A percentile compares a stretch with the other conserved stretches of the same genome.
Evolutionary conservation across 2,329 filamentous ascomycete species (phyloP).

Genomic region (Aspergillus viridinutans): DNA sequence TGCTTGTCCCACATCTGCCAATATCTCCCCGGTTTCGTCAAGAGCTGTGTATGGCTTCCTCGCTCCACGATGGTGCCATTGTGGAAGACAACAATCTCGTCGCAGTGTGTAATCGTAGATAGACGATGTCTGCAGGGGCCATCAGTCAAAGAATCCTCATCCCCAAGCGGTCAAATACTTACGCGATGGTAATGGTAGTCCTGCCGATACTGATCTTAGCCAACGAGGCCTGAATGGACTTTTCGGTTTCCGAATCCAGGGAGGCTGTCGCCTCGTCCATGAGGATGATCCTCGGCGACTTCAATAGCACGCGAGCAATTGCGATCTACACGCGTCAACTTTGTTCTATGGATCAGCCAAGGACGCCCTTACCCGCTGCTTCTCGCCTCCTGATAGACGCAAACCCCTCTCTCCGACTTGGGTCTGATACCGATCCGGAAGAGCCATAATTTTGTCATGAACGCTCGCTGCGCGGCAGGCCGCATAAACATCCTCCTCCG

Average conservation of each 20-base stretch:
- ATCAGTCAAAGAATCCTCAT: too few relatives aligned
- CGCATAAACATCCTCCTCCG: constrained; percentile 55
- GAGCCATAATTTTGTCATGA: constrained; percentile 60
- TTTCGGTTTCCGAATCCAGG: constrained; percentile 45
- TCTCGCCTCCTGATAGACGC: constrained; percentile 50
- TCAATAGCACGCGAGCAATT: constrained; percentile 45
- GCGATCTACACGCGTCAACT: constrained; percentile 17
- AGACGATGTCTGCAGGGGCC: constrained; percentile 16
- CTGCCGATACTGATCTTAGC: constrained; percentile 44
- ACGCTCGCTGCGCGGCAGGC: constrained; percentile 61
- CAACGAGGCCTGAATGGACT: constrained; percentile 45
- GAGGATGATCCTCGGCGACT: constrained; percentile 41
- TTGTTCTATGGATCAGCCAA: too few relatives aligned
- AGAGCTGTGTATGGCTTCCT: neutral
- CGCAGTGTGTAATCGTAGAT: neutral
- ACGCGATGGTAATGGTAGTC: constrained; percentile 52
- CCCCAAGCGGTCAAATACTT: constrained; percentile 12
- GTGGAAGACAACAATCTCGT: neutral
- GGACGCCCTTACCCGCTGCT: constrained; percentile 38
- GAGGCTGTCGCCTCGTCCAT: constrained; percentile 53
- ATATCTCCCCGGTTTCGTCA: neutral
- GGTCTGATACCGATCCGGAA: constrained; percentile 51
- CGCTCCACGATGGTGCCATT: neutral
- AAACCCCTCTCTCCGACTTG: constrained; percentile 48
- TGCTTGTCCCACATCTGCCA: neutral